phyloP scores from a whole-genome alignment of 192 early-diverging fungal genomes.

The Coemansia sp. region DNA sequence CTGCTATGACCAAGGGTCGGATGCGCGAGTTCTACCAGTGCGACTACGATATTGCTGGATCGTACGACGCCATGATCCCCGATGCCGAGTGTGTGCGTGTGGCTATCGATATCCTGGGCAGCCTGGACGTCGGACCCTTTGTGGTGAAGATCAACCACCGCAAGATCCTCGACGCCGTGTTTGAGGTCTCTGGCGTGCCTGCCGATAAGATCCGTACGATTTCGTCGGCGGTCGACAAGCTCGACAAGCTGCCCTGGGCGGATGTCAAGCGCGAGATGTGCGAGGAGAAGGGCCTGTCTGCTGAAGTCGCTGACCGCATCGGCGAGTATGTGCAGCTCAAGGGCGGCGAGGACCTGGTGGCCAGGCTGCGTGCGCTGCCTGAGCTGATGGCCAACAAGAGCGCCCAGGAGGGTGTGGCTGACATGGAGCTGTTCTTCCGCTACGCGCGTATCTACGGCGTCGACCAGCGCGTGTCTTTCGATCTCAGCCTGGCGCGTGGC shows the following conservation, averaged over 20 bases:
- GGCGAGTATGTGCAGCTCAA: conserved; percentile 86
- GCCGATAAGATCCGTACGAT: conserved; percentile 83
- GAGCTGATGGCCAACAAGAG: conserved; percentile 61
- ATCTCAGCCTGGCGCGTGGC: conserved; percentile 93
- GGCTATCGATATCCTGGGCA: conserved; percentile 74
- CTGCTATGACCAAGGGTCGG: conserved; percentile 97
- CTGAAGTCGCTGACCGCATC: conserved; percentile 81
- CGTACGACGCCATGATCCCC: conserved; percentile 94
- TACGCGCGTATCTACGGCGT: conserved; percentile 84
- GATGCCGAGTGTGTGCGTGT: conserved; percentile 87
- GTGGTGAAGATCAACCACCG: conserved; percentile 96
- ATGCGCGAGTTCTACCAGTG: conserved; percentile 99
- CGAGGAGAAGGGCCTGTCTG: conserved; percentile 83
- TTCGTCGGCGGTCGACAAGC: conserved; percentile 96
- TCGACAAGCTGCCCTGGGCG: conserved; percentile 94
- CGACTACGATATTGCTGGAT: conserved; percentile 97
- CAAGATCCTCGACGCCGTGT: conserved; percentile 96
- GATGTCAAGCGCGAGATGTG: conserved; percentile 95
- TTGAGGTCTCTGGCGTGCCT: conserved; percentile 93
- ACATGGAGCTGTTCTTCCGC: conserved; percentile 80
- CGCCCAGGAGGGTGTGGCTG: conserved; percentile 75
- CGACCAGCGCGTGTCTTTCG: conserved; percentile 70
- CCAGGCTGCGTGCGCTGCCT: conserved; percentile 62
- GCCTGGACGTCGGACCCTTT: conserved; percentile 83
- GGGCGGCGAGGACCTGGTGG: conserved; percentile 74